These are phyloP conservation scores for Evansstolkia leycettana DNA, from an alignment of 495 filamentous ascomycete species.

Conservation along the genomic window DNA sequence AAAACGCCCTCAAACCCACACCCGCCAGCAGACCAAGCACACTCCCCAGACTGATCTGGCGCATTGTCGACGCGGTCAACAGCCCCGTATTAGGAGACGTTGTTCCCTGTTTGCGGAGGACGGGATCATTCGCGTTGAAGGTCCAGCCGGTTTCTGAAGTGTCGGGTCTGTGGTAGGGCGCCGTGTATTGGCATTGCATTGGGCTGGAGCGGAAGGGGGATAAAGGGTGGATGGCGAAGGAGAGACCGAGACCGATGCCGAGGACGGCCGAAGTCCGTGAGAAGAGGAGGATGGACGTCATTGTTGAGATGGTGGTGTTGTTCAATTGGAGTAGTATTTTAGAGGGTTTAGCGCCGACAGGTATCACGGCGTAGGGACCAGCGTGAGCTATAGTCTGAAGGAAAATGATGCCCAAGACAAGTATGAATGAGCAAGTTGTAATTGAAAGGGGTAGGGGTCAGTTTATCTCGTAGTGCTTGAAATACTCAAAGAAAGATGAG, in stretches of 20 bases:
- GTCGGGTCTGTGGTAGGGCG: slow-evolving; percentile 13
- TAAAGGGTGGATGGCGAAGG: slow-evolving; percentile 20
- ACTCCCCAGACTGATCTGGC: slow-evolving; percentile 59
- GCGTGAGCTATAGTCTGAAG: no score
- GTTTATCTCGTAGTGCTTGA: no score
- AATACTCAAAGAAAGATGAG: no score
- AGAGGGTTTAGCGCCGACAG: no score
- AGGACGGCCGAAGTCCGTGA: slow-evolving; percentile 20
- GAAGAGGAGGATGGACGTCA: slow-evolving; percentile 11
- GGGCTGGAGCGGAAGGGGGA: slow-evolving; percentile 28
- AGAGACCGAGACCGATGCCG: slow-evolving; percentile 29
- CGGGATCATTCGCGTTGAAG: slow-evolving; percentile 10
- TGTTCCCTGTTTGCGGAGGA: slow-evolving; percentile 17
- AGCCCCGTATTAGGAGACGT: slow-evolving; percentile 6
- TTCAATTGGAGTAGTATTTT: no score
- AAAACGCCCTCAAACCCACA: slow-evolving; percentile 62
- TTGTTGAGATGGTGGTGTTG: no score
- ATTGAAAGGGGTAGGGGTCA: no score
- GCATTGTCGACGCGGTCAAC: slow-evolving; percentile 38
- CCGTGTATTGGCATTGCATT: slow-evolving; percentile 27
- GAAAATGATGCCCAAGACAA: no score
- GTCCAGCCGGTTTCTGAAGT: slow-evolving; percentile 18
- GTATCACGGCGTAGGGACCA: no score
- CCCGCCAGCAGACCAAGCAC: slow-evolving; percentile 58
- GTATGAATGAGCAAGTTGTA: no score